Percentiles rank a stretch among this genome's conserved stretches.
These are phyloP conservation scores for Akanthomyces uredinophilus DNA, from an alignment of 2,329 filamentous ascomycete species.

Conservation along the genomic window DNA sequence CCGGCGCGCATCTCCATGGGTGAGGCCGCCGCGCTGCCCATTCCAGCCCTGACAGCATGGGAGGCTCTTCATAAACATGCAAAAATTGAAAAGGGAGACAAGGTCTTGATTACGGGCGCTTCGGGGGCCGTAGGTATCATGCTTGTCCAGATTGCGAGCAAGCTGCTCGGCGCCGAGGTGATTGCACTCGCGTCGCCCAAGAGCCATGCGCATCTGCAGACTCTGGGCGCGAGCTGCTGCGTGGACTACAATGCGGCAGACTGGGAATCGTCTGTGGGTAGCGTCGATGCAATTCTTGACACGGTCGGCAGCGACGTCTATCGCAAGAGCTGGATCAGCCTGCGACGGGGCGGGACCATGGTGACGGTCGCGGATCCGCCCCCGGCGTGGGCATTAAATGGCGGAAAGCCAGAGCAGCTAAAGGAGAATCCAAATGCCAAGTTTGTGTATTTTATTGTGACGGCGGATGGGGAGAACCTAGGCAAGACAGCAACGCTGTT, in stretches of 20 bases:
- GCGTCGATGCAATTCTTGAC: conserved; percentile 29
- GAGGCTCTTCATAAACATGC: conserved; percentile 23
- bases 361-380: conserved; percentile 33
- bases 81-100: conserved; percentile 13
- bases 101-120: conserved; percentile 27
- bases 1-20: conserved; percentile 20
- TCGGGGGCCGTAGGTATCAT: conserved; percentile 27
- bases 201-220: conserved; percentile 17
- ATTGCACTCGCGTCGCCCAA: conserved; percentile 25
- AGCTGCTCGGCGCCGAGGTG: conserved; percentile 20
- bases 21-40: conserved; percentile 27
- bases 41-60: conserved; percentile 28
- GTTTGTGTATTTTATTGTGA: conserved; percentile 28
- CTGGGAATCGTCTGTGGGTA: conserved; percentile 22
- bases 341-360: conserved; percentile 27
- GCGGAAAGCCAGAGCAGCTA: conserved; percentile 19
- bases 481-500: conserved; percentile 19
- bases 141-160: conserved; percentile 26
- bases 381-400: conserved; percentile 27
- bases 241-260: conserved; percentile 22
- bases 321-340: conserved; percentile 24
- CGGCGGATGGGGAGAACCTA: conserved; percentile 20
- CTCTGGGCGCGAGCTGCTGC: conserved; percentile 21
- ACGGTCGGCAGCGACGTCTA: conserved; percentile 27
- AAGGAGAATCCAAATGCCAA: conserved; percentile 19